Percentiles rank a stretch among this genome's conserved stretches.
Evolutionary conservation across 2,329 filamentous ascomycete genomes (phyloP).

Genomic region (Xylariomycetidae sp.): DNA sequence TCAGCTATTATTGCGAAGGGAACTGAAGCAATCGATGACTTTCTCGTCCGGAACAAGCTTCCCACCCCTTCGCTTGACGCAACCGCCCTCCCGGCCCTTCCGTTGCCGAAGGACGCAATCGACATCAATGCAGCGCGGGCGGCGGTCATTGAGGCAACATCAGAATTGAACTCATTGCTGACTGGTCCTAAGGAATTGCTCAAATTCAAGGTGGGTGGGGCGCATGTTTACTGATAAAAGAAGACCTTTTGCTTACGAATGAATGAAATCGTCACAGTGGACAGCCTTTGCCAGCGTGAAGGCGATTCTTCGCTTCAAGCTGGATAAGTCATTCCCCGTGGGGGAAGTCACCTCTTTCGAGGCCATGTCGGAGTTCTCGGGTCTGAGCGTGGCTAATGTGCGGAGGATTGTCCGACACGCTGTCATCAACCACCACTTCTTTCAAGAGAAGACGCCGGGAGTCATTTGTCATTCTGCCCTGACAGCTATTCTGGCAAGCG

Average conservation of each 20-base stretch:
- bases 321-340: conserved; percentile 14
- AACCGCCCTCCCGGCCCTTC: conserved; percentile 7
- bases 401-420: conserved; percentile 26
- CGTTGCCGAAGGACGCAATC: conserved; percentile 8
- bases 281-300: conserved; percentile 14
- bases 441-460: conserved; percentile 22
- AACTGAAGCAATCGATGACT: conserved; percentile 10
- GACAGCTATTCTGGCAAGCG: conserved; percentile 11
- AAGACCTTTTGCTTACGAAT: conserved; percentile 1
- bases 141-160: conserved; percentile 12
- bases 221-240: not conserved
- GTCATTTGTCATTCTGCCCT: conserved; percentile 24
- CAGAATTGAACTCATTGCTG: conserved; percentile 14
- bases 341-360: conserved; percentile 10
- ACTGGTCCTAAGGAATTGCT: conserved; percentile 13
- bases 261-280: conserved; percentile 11
- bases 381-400: conserved; percentile 7
- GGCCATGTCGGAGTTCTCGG: conserved; percentile 13
- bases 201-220: conserved; percentile 5
- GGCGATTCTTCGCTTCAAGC: conserved; percentile 13
- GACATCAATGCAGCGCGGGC: conserved; percentile 8
- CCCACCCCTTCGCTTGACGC: conserved; percentile 12
- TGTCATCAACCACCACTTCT: conserved; percentile 25
- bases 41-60: conserved; percentile 5
- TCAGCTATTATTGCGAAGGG: conserved; percentile 10